Evolutionary conservation across 345 rosid species (phyloP).

Genomic region (Mercurialis annua): DNA sequence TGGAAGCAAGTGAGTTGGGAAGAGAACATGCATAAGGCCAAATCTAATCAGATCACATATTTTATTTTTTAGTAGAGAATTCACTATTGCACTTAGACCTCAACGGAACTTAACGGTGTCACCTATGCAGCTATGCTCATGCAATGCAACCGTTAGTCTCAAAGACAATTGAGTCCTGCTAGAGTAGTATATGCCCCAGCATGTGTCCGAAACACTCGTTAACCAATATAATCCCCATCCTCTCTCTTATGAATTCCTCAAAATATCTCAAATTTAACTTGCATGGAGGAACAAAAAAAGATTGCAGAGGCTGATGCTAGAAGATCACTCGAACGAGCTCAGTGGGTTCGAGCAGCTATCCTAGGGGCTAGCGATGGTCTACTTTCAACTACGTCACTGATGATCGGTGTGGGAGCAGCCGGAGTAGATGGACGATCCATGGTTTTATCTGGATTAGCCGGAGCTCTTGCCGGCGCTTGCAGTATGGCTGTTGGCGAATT

Average conservation of each 20-base stretch:
- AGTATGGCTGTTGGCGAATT: constrained; percentile 65
- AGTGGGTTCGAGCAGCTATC: constrained; percentile 56
- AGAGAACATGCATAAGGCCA: too few species aligned
- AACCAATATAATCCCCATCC: too few species aligned
- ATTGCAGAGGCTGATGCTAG: constrained; percentile 2
- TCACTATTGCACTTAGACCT: neutral
- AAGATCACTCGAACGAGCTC: constrained; percentile 34
- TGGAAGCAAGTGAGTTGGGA: neutral
- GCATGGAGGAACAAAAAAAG: too few species aligned
- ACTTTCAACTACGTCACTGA: constrained; percentile 46
- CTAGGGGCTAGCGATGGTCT: constrained; percentile 54
- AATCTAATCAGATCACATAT: too few species aligned
- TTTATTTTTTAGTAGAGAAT: too few species aligned
- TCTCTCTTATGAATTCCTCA: constrained; percentile 21
- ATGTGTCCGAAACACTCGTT: constrained; percentile 20
- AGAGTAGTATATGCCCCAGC: too few species aligned
- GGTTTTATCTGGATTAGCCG: constrained; percentile 48
- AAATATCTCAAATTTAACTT: too few species aligned
- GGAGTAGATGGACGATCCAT: constrained; percentile 40
- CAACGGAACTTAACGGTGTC: too few species aligned
- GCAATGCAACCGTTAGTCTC: too few species aligned
- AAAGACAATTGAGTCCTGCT: too few species aligned
- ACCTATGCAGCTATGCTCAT: too few species aligned
- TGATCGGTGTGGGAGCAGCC: constrained; percentile 52
- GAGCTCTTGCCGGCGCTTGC: constrained; percentile 54